Conservation (phyloP, 2,329 filamentous ascomycete genomes). For the Zymoseptoria pseudotritici region DNA sequence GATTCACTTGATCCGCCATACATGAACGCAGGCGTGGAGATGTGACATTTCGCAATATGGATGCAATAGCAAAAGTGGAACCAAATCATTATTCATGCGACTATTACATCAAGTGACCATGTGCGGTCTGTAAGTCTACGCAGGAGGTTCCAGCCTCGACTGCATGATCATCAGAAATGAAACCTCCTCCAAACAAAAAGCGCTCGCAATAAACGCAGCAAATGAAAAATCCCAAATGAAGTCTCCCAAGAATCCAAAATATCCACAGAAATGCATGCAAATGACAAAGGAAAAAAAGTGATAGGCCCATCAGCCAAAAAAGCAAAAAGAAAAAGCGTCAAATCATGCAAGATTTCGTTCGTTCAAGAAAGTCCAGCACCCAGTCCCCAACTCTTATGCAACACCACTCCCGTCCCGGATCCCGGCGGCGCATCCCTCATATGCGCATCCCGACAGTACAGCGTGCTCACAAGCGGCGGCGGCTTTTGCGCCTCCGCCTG, state of each 20-base stretch:
- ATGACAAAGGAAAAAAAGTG: background rate
- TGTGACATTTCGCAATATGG: background rate
- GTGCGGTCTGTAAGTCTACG: background rate
- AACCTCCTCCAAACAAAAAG: background rate
- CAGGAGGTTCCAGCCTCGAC: background rate
- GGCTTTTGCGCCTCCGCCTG: constrained; percentile 1
- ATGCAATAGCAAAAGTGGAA: background rate
- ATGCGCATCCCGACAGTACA: background rate
- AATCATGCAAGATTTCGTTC: background rate
- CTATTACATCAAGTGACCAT: background rate
- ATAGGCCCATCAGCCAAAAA: background rate
- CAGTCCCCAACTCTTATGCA: background rate
- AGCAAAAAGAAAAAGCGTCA: background rate
- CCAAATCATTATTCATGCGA: background rate
- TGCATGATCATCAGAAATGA: background rate
- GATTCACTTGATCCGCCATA: no score
- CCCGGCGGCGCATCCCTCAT: background rate
- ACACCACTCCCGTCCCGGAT: background rate
- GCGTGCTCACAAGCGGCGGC: background rate
- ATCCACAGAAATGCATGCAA: background rate
- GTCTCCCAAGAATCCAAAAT: background rate
- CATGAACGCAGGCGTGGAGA: background rate
- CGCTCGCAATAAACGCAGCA: background rate
- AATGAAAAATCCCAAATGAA: background rate
- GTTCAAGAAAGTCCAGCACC: background rate